Conservation (phyloP, 2,329 filamentous ascomycete genomes). For the Phoma sp. region DNA sequence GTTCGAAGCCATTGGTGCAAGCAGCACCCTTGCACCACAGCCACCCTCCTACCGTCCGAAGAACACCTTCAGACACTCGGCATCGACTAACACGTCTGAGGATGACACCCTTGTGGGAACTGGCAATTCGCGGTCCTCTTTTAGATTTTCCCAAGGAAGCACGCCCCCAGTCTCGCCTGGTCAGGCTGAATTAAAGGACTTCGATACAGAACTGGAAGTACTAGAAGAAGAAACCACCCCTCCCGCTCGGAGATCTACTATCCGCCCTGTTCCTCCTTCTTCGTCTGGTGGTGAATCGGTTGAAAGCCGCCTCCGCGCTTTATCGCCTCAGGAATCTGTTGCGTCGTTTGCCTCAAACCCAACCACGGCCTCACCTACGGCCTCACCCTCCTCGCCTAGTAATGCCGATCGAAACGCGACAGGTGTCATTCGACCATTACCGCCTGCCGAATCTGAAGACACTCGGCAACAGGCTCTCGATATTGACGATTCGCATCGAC, state of each 20-base stretch:
- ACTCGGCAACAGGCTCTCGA: slow-evolving; percentile 41
- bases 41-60: slow-evolving; percentile 39
- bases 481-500: slow-evolving; percentile 37
- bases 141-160: slow-evolving; percentile 48
- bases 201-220: slow-evolving; percentile 41
- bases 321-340: slow-evolving; percentile 45
- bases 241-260: slow-evolving; percentile 36
- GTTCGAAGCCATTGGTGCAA: slow-evolving; percentile 36
- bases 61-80: slow-evolving; percentile 45
- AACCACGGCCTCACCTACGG: slow-evolving; percentile 34
- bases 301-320: slow-evolving; percentile 41
- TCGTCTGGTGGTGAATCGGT: slow-evolving; percentile 40
- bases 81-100: slow-evolving; percentile 47
- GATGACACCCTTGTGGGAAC: slow-evolving; percentile 47
- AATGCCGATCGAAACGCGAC: slow-evolving; percentile 38
- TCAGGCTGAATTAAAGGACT: slow-evolving; percentile 35
- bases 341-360: slow-evolving; percentile 43
- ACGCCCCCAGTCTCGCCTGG: slow-evolving; percentile 47
- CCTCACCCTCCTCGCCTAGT: slow-evolving; percentile 29
- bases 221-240: slow-evolving; percentile 41
- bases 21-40: slow-evolving; percentile 41
- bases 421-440: slow-evolving; percentile 32
- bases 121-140: slow-evolving; percentile 45
- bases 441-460: slow-evolving; percentile 34
- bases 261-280: slow-evolving; percentile 48